Evolutionary conservation across 805 yeast species (phyloP).

Genomic region (Ogataea trehaloabstinens): DNA sequence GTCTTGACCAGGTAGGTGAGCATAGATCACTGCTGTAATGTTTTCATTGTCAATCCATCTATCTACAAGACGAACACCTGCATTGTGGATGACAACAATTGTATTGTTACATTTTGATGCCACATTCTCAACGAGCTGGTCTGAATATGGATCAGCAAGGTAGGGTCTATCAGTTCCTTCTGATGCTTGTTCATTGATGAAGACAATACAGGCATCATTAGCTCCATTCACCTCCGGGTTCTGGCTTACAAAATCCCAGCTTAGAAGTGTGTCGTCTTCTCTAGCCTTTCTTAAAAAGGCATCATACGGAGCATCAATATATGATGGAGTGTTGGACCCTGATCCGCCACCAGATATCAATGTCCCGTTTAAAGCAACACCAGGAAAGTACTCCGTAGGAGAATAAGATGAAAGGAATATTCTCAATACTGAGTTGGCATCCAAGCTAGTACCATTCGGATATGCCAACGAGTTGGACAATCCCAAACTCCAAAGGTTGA

Average conservation of each 20-base stretch:
- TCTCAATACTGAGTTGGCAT: not conserved
- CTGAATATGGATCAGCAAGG: conserved; percentile 57
- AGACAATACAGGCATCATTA: conserved; percentile 49
- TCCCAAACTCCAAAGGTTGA: conserved; percentile 9
- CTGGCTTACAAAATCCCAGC: conserved; percentile 29
- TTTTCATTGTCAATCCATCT: conserved; percentile 53
- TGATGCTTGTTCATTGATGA: conserved; percentile 55
- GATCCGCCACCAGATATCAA: conserved; percentile 66
- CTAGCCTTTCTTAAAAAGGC: conserved; percentile 48
- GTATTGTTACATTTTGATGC: conserved; percentile 52
- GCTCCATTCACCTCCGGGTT: conserved; percentile 46
- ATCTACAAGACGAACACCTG: conserved; percentile 61
- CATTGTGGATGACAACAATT: conserved; percentile 56
- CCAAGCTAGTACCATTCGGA: conserved; percentile 10
- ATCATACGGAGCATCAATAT: conserved; percentile 56
- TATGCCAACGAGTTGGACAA: conserved; percentile 5
- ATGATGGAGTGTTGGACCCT: conserved; percentile 55
- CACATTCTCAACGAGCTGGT: conserved; percentile 47
- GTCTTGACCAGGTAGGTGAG: conserved; percentile 35
- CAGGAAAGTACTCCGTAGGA: conserved; percentile 9
- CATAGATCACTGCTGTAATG: conserved; percentile 54
- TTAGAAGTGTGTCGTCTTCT: conserved; percentile 14
- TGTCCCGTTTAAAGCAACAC: conserved; percentile 43
- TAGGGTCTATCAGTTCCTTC: conserved; percentile 55
- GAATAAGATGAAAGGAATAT: conserved; percentile 9